Evolutionary conservation across 371 early-diverging fungal genomes (phyloP).

Genomic region (Cokeromyces recurvatus): DNA sequence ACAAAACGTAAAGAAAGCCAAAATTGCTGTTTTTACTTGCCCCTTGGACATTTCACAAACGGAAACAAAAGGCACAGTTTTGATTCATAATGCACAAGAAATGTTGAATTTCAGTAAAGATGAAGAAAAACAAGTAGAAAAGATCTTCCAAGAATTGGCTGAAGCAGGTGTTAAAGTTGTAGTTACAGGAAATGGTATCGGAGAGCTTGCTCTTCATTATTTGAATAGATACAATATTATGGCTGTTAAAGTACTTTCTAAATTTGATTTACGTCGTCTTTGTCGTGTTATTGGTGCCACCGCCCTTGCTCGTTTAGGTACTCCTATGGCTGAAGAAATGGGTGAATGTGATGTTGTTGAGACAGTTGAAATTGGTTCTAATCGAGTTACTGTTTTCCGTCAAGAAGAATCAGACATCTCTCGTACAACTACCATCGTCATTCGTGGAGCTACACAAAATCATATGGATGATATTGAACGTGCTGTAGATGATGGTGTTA

Average conservation of each 20-base stretch:
- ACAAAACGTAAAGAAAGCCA: constrained; percentile 74
- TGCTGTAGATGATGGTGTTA: constrained; percentile 98
- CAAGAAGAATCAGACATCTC: constrained; percentile 73
- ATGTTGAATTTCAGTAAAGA: constrained; percentile 96
- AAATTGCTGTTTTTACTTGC: constrained; percentile 96
- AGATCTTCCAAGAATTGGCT: constrained; percentile 82
- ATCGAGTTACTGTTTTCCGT: constrained; percentile 94
- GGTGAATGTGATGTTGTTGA: constrained; percentile 95
- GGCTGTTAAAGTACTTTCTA: constrained; percentile 89
- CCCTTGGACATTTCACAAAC: constrained; percentile 94
- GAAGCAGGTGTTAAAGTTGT: constrained; percentile 93
- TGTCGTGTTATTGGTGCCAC: constrained; percentile 94
- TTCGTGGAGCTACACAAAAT: constrained; percentile 98
- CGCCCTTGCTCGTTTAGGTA: constrained; percentile 89
- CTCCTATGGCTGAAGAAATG: constrained; percentile 95
- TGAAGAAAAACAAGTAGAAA: constrained; percentile 79
- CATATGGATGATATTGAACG: constrained; percentile 97
- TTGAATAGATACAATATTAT: constrained; percentile 88
- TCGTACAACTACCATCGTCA: constrained; percentile 92
- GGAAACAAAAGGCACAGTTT: constrained; percentile 99
- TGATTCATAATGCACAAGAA: constrained; percentile 95
- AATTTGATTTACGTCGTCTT: constrained; percentile 94
- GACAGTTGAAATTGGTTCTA: constrained; percentile 94
- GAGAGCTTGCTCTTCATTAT: constrained; percentile 94
- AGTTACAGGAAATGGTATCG: constrained; percentile 85